phyloP scores from a whole-genome alignment of 2,329 filamentous ascomycete genomes.

The Colletotrichum nymphaeae region DNA sequence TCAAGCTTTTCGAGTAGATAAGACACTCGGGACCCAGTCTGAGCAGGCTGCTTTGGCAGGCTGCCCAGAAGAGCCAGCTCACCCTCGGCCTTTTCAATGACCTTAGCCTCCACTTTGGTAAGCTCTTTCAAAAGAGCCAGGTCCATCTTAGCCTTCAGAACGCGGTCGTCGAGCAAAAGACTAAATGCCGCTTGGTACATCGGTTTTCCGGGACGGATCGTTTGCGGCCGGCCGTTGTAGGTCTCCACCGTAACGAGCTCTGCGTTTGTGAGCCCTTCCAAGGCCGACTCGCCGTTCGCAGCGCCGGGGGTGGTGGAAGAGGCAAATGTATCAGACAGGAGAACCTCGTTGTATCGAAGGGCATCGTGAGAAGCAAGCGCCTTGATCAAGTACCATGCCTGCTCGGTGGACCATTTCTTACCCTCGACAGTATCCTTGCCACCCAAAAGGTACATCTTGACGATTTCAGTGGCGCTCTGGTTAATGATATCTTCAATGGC shows the following conservation, averaged over 20 bases:
- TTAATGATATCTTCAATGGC: constrained; percentile 91
- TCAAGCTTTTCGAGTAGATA: constrained; percentile 82
- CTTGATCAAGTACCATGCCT: constrained; percentile 92
- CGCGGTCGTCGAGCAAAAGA: constrained; percentile 75
- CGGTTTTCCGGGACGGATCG: constrained; percentile 84
- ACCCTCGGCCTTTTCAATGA: constrained; percentile 81
- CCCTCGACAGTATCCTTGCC: constrained; percentile 57
- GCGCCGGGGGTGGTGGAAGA: constrained; percentile 59
- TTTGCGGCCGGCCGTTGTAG: constrained; percentile 79
- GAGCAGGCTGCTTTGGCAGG: constrained; percentile 76
- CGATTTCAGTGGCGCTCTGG: constrained; percentile 87
- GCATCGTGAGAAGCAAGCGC: constrained; percentile 74
- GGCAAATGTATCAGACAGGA: constrained; percentile 82
- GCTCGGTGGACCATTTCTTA: constrained; percentile 81
- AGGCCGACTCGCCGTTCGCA: constrained; percentile 75
- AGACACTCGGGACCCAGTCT: constrained; percentile 73
- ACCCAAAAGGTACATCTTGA: constrained; percentile 90
- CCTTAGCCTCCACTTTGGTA: constrained; percentile 77
- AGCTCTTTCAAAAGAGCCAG: constrained; percentile 76
- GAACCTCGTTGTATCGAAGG: constrained; percentile 86
- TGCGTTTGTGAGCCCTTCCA: constrained; percentile 84
- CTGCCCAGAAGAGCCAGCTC: constrained; percentile 79
- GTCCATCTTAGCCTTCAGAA: constrained; percentile 79
- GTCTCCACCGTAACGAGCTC: constrained; percentile 86
- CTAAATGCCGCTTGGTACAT: constrained; percentile 88